Base-by-base conservation (phyloP, 192 early-diverging fungal genomes). In the Linnemannia schmuckeri region DNA sequence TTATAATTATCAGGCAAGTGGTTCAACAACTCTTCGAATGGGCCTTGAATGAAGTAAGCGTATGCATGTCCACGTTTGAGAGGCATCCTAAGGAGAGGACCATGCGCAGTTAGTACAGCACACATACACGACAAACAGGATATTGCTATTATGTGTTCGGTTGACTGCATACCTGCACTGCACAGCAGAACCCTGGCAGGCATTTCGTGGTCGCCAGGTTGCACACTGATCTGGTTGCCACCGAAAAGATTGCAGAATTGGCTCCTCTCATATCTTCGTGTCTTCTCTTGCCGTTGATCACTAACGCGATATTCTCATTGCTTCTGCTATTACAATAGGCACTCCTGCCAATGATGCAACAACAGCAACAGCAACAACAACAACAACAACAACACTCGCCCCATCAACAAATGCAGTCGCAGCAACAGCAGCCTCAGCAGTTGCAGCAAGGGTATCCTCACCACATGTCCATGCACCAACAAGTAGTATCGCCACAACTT, bases 1-100 rank as follows among this genome's bases (percentile, higher is more conserved):
- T 71, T 87, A 81, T 54, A 81, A 81, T 66, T 87, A 78, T 76
- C 85, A 87, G 85, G 85, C 70, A 81, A 87, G 85, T 75, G 30
- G 9, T 47, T 30, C 49, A 55, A 71, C 35, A 44, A 75, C 35
- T 20, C 49, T 78, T 52, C 76, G 6, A 20, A 40, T 37, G 54
- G 76, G 24, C 44, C 72, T 70, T 41, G 33, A 42, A 24, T 13
- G 49, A 79, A 47, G 38, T 69, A 30, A 42, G 42, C 37, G n/a
- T 41, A 46, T 17, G 24, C 57, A 49, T 72, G 15, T 40, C 70
- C 38, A 22, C 15, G 42, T 63, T 76, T 74, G n/a, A 68, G 1
- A 1, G 18, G 30, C 17, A 47, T 75, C 35, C 20, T 42, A 74
- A 20, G 44, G 55, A 52, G 78, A 66, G 71, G 78, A 66, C 40